Conservation (phyloP, 1,139 yeast species). For the Kodamaea sp. region DNA sequence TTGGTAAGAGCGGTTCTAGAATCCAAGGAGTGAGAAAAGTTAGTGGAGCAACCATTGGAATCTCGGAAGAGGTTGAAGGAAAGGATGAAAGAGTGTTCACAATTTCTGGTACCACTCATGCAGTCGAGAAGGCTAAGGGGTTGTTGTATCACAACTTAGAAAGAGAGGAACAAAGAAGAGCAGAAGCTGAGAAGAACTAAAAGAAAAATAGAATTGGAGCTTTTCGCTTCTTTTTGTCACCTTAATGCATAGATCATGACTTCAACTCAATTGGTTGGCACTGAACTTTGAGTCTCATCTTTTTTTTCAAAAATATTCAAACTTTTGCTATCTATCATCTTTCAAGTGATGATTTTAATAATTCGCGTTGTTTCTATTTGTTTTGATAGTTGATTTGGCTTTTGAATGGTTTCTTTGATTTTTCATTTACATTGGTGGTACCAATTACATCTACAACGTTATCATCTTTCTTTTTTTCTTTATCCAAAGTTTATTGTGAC, state of each 20-base stretch:
- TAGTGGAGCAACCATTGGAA: constrained; percentile 79
- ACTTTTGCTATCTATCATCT: neutral
- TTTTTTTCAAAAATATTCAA: neutral
- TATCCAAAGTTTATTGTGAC: constrained; percentile 7
- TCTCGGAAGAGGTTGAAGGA: constrained; percentile 70
- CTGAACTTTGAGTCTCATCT: neutral
- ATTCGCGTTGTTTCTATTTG: constrained; percentile 2
- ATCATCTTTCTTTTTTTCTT: constrained; percentile 7
- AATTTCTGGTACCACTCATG: constrained; percentile 62
- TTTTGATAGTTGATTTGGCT: constrained; percentile 7
- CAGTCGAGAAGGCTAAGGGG: constrained; percentile 69
- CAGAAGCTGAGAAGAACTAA: constrained; percentile 21
- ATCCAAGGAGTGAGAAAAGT: constrained; percentile 83
- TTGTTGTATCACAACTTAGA: constrained; percentile 75
- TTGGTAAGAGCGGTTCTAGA: constrained; percentile 84
- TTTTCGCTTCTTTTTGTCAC: constrained; percentile 1
- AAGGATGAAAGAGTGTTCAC: constrained; percentile 71
- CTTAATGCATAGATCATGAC: constrained; percentile 8
- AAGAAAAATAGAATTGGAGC: neutral
- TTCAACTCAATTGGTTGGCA: constrained; percentile 2
- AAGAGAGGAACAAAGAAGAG: constrained; percentile 73
- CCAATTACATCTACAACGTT: constrained; percentile 4
- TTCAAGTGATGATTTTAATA: constrained; percentile 1
- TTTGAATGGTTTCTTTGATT: constrained; percentile 4
- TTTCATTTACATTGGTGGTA: constrained; percentile 3